Base-by-base conservation (phyloP, 345 rosid genomes). In the Citrus inodora region DNA sequence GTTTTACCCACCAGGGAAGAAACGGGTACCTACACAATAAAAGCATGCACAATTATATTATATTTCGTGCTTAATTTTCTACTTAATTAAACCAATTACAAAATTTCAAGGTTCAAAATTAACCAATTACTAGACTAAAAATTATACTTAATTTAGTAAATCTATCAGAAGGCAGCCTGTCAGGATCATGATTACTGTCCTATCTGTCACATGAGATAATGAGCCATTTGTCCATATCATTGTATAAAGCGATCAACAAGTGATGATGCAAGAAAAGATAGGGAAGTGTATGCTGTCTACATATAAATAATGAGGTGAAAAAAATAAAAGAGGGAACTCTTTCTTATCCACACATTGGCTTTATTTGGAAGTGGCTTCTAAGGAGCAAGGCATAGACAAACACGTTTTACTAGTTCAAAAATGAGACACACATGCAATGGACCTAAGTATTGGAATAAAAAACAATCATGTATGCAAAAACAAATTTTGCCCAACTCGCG, bases 1-100 rank as follows among this genome's bases (percentile, higher is more conserved):
- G 90, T 87, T 81, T 86, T 87, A 9, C 91, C 92, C 7, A 78
- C 78, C 80, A 90, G 67, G 11, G 88, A 85, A 25, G 85, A 77
- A 70, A 90, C 83, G 1, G 85, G 73, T 17, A 87, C 87, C 94
- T 90, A 83, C 84, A 78, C 75, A 37, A 65, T 21, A 25, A 46
- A 70, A 13, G 14, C 4, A 70, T 7, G 58, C 22, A 35, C 19
- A 67, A 17, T 10, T 27, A 16, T 14, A 65, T 46, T 67, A n/a
- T 2, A 1, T 21, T 21, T 21, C 3, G n/a, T 32, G n/a, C 38
- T 30, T 32, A 64, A 16, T 17, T 32, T 64, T 64, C 68, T 17
- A 64, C 4, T 63, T 5, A 0, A 13, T 46, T 2, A 2, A 19
- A 22, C 70, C 9, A 6, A 40, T 16, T 46, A 13, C 51, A 46